These are phyloP conservation scores for Hymenoscyphus occultus DNA, from an alignment of 2,329 filamentous ascomycete species.

Conservation along the genomic window DNA sequence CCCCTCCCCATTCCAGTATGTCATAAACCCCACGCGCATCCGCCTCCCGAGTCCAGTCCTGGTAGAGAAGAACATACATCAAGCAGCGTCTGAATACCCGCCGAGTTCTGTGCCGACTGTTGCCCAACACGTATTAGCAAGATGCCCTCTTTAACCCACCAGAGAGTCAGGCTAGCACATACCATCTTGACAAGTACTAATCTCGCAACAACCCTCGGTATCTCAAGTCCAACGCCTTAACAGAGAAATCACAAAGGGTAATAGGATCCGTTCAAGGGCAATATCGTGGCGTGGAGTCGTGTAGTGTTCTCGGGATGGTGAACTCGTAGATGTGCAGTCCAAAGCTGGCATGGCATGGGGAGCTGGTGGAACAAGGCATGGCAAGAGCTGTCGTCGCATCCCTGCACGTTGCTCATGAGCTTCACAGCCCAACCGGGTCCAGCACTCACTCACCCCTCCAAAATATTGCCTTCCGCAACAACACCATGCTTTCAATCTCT, in stretches of 20 bases:
- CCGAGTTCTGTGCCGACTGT: constrained; percentile 96
- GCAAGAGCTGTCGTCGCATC: constrained; percentile 1
- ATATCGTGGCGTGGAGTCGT: not conserved
- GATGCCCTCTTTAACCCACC: constrained; percentile 4
- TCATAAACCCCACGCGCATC: not conserved
- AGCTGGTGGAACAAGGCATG: not conserved
- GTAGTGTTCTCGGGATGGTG: not conserved
- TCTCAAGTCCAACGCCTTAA: not conserved
- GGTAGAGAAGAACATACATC: constrained; percentile 64
- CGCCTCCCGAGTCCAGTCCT: not conserved
- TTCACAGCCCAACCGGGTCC: not conserved
- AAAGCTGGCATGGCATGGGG: not conserved
- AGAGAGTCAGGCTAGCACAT: constrained; percentile 11
- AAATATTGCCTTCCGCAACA: not conserved
- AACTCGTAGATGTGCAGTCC: not conserved
- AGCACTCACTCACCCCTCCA: constrained; percentile 1
- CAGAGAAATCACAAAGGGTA: not conserved
- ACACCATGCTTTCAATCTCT: not conserved
- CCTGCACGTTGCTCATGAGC: not conserved
- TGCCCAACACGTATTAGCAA: constrained; percentile 22
- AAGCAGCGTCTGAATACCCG: constrained; percentile 96
- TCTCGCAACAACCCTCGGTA: constrained; percentile 9
- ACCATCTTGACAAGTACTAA: constrained; percentile 30
- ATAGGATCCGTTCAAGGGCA: not conserved
- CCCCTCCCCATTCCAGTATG: constrained; percentile 4